A percentile compares a stretch with the other conserved stretches of the same genome.
Evolutionary conservation across 2,329 filamentous ascomycete genomes (phyloP).

Genomic region (Botrytis medusae): DNA sequence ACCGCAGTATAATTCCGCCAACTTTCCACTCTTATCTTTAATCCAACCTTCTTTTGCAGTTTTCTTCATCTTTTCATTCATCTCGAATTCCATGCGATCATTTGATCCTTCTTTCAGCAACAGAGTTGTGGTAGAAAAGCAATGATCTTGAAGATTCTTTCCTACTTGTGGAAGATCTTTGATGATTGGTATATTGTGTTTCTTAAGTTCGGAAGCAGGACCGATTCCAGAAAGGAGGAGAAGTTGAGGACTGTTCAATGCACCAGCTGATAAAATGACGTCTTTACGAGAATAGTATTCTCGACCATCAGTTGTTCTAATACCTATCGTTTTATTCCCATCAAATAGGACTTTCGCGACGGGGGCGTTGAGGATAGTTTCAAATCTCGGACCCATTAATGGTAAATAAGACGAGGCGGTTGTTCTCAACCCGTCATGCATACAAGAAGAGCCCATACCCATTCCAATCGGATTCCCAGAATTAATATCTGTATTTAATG

Average conservation of each 20-base stretch:
- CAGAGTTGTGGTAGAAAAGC: conserved; percentile 40
- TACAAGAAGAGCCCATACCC: conserved; percentile 50
- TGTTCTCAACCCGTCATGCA: conserved; percentile 48
- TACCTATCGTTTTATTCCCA: conserved; percentile 37
- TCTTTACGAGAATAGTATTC: conserved; percentile 41
- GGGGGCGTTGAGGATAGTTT: conserved; percentile 49
- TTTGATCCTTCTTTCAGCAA: conserved; percentile 34
- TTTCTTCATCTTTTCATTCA: conserved; percentile 40
- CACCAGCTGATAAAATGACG: conserved; percentile 51
- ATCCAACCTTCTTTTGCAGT: neutral
- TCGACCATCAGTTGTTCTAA: conserved; percentile 44
- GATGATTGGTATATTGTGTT: conserved; percentile 51
- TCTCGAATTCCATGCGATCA: conserved; percentile 44
- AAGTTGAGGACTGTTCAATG: conserved; percentile 49
- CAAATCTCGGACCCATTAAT: conserved; percentile 50
- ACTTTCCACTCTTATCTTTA: neutral
- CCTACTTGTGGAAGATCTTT: conserved; percentile 65
- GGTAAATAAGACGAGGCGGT: conserved; percentile 53
- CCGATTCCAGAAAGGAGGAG: conserved; percentile 51
- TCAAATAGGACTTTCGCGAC: conserved; percentile 47
- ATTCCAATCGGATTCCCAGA: conserved; percentile 59
- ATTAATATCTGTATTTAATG: conserved; percentile 56
- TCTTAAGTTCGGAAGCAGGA: conserved; percentile 42
- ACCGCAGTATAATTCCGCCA: conserved; percentile 11
- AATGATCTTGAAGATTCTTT: conserved; percentile 55